A percentile compares a stretch with the other conserved stretches of the same genome.
Evolutionary conservation across 768 basidiomycete species (phyloP).

Genomic region (Tulasnella sp.): DNA sequence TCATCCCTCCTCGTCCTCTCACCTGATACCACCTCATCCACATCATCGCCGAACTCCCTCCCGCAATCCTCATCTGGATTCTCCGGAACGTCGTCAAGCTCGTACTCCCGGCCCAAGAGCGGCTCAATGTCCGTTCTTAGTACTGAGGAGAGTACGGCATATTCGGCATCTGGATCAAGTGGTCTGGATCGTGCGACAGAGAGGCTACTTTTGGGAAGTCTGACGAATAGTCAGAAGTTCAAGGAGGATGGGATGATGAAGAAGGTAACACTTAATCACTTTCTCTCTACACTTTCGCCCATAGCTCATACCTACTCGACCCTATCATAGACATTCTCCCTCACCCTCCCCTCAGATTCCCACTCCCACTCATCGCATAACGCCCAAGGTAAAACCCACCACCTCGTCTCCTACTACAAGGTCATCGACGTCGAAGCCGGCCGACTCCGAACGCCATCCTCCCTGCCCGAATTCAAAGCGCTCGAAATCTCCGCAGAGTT

Average conservation of each 20-base stretch:
- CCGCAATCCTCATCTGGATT: background rate
- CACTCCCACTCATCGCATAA: too few relatives aligned
- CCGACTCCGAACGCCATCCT: constrained; percentile 77
- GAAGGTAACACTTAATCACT: constrained; percentile 48
- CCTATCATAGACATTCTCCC: constrained; percentile 67
- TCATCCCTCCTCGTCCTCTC: constrained; percentile 11
- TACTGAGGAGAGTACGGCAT: constrained; percentile 26
- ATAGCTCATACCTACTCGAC: background rate
- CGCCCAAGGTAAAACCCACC: constrained; percentile 37
- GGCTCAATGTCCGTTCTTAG: constrained; percentile 42
- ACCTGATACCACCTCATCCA: constrained; percentile 20
- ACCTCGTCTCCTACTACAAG: constrained; percentile 91
- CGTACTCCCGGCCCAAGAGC: constrained; percentile 28
- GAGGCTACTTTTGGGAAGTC: constrained; percentile 72
- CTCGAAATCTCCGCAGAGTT: constrained; percentile 82
- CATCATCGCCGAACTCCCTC: constrained; percentile 33
- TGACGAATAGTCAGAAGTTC: constrained; percentile 91
- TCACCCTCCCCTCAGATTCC: constrained; percentile 71
- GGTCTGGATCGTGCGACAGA: constrained; percentile 65
- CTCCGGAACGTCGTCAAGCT: background rate
- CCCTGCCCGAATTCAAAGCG: constrained; percentile 74
- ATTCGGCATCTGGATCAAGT: constrained; percentile 21
- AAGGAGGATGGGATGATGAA: constrained; percentile 91
- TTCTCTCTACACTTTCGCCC: background rate
- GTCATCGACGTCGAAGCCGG: constrained; percentile 85